A percentile compares a stretch with the other conserved stretches of the same genome.
Conservation (phyloP, 2,329 filamentous ascomycete species). For the Ophiocordyceps polyrhachis-furcata region DNA sequence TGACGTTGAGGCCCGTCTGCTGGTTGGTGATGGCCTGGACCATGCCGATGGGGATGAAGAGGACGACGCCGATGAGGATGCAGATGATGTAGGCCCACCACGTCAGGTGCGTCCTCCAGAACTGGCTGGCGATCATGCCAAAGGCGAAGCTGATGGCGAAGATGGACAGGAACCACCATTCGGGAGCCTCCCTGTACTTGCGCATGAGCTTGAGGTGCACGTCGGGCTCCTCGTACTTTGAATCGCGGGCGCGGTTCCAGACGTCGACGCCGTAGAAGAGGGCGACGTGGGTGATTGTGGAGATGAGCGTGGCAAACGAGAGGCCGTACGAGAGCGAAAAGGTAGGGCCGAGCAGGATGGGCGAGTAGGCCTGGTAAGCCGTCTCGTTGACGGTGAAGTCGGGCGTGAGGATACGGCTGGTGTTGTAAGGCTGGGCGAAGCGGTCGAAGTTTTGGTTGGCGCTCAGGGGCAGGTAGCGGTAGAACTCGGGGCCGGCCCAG, state of each 20-base stretch:
- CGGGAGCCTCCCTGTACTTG: conserved; percentile 33
- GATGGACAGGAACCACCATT: conserved; percentile 37
- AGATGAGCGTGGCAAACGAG: conserved; percentile 34
- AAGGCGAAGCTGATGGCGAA: conserved; percentile 30
- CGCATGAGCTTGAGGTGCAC: conserved; percentile 36
- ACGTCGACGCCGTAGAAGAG: conserved; percentile 35
- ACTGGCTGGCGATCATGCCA: conserved; percentile 17
- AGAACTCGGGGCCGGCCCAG: conserved; percentile 29
- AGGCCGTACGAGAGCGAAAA: conserved; percentile 37
- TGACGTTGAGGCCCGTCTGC: conserved; percentile 27
- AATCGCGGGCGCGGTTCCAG: conserved; percentile 12
- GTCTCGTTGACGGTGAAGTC: conserved; percentile 32
- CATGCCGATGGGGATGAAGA: conserved; percentile 24
- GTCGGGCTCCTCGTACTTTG: conserved; percentile 24
- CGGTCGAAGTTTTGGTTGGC: conserved; percentile 40
- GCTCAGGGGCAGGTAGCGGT: conserved; percentile 36
- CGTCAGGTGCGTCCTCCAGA: conserved; percentile 21
- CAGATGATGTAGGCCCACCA: conserved; percentile 24
- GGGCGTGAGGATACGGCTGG: conserved; percentile 31
- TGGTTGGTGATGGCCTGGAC: conserved; percentile 30
- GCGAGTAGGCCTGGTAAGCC: conserved; percentile 39
- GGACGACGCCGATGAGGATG: conserved; percentile 20
- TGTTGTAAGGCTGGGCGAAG: conserved; percentile 35
- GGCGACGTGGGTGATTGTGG: conserved; percentile 30
- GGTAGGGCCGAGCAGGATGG: conserved; percentile 32